Conservation (phyloP, 1,284 basidiomycete genomes). For the Rhodotorula glutinis region DNA sequence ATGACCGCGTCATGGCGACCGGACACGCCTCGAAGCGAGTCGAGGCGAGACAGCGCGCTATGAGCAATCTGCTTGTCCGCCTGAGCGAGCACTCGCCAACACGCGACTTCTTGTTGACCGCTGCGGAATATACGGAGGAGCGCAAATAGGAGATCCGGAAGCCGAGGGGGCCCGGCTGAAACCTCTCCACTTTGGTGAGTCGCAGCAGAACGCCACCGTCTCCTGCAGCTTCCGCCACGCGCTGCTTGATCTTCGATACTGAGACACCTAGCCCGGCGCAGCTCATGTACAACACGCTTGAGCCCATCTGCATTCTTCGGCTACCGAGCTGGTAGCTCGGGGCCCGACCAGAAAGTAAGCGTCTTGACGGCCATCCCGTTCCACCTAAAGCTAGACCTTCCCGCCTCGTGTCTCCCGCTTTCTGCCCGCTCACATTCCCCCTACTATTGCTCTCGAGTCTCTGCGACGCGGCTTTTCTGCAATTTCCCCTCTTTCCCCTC, state of each 20-base stretch:
- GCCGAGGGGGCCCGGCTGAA: too few species aligned
- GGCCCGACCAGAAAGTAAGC: constrained; percentile 12
- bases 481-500: neutral
- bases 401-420: neutral
- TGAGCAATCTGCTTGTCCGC: neutral
- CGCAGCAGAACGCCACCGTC: too few species aligned
- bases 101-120: neutral
- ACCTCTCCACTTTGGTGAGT: constrained; percentile 13
- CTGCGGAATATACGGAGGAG: neutral
- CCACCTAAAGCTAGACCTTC: neutral
- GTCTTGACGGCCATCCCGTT: neutral
- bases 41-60: neutral
- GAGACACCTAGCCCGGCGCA: too few species aligned
- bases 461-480: neutral
- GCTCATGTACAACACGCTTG: constrained; percentile 44
- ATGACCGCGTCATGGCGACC: neutral
- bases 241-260: too few species aligned
- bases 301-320: constrained; percentile 38
- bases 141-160: neutral
- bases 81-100: neutral
- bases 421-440: neutral
- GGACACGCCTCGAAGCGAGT: neutral
- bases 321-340: constrained; percentile 35
- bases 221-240: too few species aligned
- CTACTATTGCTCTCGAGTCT: neutral